Evolutionary conservation across 2,329 filamentous ascomycete genomes (phyloP).

Genomic region (Hypoxylon sp.): DNA sequence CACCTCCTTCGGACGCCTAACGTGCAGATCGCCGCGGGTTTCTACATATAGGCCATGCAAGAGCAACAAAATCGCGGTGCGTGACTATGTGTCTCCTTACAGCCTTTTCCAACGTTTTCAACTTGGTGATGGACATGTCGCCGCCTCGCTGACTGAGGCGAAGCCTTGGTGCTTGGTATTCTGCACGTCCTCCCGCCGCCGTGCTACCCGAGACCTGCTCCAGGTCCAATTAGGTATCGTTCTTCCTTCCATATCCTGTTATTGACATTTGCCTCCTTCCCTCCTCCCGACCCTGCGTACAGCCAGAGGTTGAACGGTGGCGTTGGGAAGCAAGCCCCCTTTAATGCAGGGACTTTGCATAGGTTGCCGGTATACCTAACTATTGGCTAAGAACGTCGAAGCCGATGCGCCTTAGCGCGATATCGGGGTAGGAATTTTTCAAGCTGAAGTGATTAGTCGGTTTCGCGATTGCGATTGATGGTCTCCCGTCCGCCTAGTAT

Average conservation of each 20-base stretch:
- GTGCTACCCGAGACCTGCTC: slow-evolving; percentile 24
- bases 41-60: no score
- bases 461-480: slow-evolving; percentile 23
- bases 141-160: slow-evolving; percentile 29
- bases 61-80: slow-evolving; percentile 18
- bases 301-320: not conserved
- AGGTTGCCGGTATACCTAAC: slow-evolving; percentile 10
- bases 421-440: slow-evolving; percentile 4
- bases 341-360: slow-evolving; percentile 13
- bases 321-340: not conserved
- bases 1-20: slow-evolving; percentile 13
- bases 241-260: slow-evolving; percentile 10
- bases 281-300: not conserved
- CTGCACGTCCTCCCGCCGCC: slow-evolving; percentile 19
- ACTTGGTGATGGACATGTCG: slow-evolving; percentile 23
- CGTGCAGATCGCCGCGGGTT: slow-evolving; percentile 26
- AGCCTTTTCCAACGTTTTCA: slow-evolving; percentile 18
- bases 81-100: slow-evolving; percentile 13
- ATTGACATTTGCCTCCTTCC: not conserved
- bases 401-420: slow-evolving; percentile 6
- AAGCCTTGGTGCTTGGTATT: slow-evolving; percentile 31
- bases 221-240: slow-evolving; percentile 3
- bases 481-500: slow-evolving; percentile 6
- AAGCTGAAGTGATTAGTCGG: slow-evolving; percentile 27
- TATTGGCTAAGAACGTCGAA: slow-evolving; percentile 4